Evolutionary conservation across 345 rosid species (phyloP).

Genomic region (Arabidopsis thaliana): TAIR10.1 NC_003070.9:27948001-27948500

Average conservation of each 20-base stretch:
- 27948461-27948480: conserved; percentile 4
- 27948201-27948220: conserved; percentile 23
- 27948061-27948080: conserved; percentile 17
- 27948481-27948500: background rate
- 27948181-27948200: conserved; percentile 27
- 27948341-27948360: conserved; percentile 65
- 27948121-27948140: conserved; percentile 1
- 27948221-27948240: conserved; percentile 19
- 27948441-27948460: conserved; percentile 47
- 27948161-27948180: conserved; percentile 27
- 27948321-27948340: conserved; percentile 70
- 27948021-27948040: conserved; percentile 9
- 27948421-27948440: conserved; percentile 92
- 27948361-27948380: conserved; percentile 79
- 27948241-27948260: background rate
- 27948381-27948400: conserved; percentile 84
- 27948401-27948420: conserved; percentile 85
- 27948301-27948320: conserved; percentile 85
- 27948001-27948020: conserved; percentile 13
- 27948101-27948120: no score
- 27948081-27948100: conserved; percentile 5
- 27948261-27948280: conserved; percentile 14
- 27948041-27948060: conserved; percentile 3
- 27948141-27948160: conserved; percentile 3
- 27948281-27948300: conserved; percentile 64